These are phyloP conservation scores for Metschnikowia bowlesiae DNA, from an alignment of 805 yeast genomes.

Conservation along the genomic window DNA sequence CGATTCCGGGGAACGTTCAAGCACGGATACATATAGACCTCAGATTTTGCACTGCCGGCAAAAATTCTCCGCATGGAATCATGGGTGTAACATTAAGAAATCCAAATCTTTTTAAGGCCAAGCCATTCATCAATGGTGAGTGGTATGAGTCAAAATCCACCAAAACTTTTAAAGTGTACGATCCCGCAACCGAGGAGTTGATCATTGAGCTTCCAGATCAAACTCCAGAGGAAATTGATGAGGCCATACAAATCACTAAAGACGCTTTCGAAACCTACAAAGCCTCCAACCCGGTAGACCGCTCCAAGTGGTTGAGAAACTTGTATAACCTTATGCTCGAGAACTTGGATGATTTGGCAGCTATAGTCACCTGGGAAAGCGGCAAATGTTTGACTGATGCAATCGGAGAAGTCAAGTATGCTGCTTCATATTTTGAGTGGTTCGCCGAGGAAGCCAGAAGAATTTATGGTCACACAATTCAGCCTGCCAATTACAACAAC, in stretches of 20 bases:
- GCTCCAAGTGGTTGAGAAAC: constrained; percentile 49
- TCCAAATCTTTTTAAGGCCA: constrained; percentile 28
- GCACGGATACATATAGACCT: neutral
- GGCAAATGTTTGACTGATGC: constrained; percentile 56
- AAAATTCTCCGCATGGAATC: neutral
- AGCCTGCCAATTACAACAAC: constrained; percentile 47
- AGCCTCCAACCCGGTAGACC: constrained; percentile 46
- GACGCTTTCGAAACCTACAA: constrained; percentile 44
- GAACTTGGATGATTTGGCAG: constrained; percentile 54
- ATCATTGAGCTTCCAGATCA: constrained; percentile 42
- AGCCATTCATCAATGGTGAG: constrained; percentile 37
- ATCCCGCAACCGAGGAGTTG: constrained; percentile 38
- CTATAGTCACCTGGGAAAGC: constrained; percentile 54
- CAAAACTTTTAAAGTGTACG: constrained; percentile 34
- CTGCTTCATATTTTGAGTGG: constrained; percentile 48
- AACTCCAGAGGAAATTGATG: constrained; percentile 38
- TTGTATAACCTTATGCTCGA: constrained; percentile 49
- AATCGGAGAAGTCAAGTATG: constrained; percentile 52
- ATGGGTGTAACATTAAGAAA: constrained; percentile 26
- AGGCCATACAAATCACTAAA: constrained; percentile 45
- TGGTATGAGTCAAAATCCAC: constrained; percentile 36
- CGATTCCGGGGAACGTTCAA: neutral
- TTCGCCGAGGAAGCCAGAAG: constrained; percentile 54
- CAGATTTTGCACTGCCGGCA: neutral
- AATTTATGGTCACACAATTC: constrained; percentile 53